Evolutionary conservation across 106 monocot genomes (phyloP).

Genomic region (Triglochin maritima): DNA sequence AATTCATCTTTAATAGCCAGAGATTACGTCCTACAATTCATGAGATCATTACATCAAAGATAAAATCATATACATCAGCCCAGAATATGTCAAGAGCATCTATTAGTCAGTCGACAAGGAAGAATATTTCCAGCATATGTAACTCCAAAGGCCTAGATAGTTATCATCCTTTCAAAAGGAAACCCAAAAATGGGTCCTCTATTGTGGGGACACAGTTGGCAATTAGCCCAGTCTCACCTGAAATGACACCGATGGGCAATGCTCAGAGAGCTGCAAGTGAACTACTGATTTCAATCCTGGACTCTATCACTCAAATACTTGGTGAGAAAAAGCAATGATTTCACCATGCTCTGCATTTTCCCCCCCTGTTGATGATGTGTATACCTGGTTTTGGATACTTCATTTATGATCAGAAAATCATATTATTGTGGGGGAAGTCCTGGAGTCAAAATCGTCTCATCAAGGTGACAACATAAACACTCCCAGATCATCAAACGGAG

Average conservation of each 20-base stretch:
- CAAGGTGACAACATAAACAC: constrained; percentile 56
- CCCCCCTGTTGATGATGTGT: neutral
- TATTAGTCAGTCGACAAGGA: constrained; percentile 25
- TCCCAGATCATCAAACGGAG: constrained; percentile 43
- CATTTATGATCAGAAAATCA: constrained; percentile 63
- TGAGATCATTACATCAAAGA: constrained; percentile 76
- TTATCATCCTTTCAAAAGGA: constrained; percentile 41
- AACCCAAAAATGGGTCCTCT: constrained; percentile 51
- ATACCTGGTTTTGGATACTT: neutral
- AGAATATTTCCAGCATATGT: constrained; percentile 23
- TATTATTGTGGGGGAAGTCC: constrained; percentile 80
- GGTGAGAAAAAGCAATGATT: constrained; percentile 31
- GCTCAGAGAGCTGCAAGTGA: constrained; percentile 70
- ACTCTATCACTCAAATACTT: constrained; percentile 58
- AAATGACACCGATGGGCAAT: constrained; percentile 64
- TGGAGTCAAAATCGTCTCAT: constrained; percentile 74
- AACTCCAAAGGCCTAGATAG: constrained; percentile 42
- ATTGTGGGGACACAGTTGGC: constrained; percentile 32
- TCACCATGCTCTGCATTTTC: neutral
- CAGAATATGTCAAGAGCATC: constrained; percentile 30
- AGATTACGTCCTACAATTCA: constrained; percentile 84
- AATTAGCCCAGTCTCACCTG: constrained; percentile 79
- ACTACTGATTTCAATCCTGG: constrained; percentile 60
- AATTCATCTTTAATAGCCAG: constrained; percentile 46
- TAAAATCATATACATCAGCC: constrained; percentile 40